Evolutionary conservation across 2,329 filamentous ascomycete genomes (phyloP), one percentile per base, ranked within the genome.

Genomic region (Fusarium cyanostomum): DNA sequence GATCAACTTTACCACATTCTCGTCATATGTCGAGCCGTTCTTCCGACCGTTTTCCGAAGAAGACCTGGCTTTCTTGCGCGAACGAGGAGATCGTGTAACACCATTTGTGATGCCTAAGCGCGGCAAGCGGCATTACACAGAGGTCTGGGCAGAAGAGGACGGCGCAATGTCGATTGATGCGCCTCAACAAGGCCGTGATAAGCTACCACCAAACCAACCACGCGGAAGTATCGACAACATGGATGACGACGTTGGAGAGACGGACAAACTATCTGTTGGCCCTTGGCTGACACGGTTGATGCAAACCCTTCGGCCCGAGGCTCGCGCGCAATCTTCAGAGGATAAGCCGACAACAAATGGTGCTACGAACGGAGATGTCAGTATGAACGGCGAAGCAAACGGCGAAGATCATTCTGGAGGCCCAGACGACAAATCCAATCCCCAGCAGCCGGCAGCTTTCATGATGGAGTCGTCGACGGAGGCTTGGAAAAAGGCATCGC

Each of bases 121-220:
- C 18, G 94, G 93, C 41, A 91, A 92, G 74, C 89, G 89, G 69
- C 90, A 92, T 72, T 99, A 98, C 77, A 88, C 86, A 21, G 94
- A 98, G 59, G 83, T 94, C 9, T 99, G 95, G 95, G 90, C 92
- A 0, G 93, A 97, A 67, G 95, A 99, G 74, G 95, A 99, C 72
- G 92, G 92, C 9, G 82, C 86, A 43, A 90, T 92, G 81, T 84
- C 89, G 33, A 80, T 94, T 8, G 92, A 96, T 72, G 83, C 85
- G 5, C 83, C 85, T 6, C 82, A 85, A 31, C 81, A 85, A 59
- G 81, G 82, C 21, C 81, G 84, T 35, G 89, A 92, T 53, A 89
- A 87, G 65, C 82, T 92, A 7, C 85, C 92, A 1, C 83, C 90
- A 1, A 97, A 97, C 72, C 90, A 95, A 68, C 84, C 94, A 2